A percentile compares a stretch with the other conserved stretches of the same genome.
Conservation (phyloP, 164 flowering plant genomes). For the Stephania cephalantha region DNA sequence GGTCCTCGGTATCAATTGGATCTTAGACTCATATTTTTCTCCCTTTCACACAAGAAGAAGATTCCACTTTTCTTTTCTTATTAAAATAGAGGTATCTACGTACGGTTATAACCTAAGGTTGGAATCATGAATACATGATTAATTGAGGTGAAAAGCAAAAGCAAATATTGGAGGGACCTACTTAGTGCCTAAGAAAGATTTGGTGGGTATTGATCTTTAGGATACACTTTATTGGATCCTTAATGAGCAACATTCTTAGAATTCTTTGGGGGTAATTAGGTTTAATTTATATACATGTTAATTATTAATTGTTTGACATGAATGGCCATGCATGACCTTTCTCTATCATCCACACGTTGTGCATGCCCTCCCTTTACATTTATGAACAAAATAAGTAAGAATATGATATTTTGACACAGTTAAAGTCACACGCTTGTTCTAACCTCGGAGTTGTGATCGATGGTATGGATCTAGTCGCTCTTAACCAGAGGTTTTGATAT, state of each 20-base stretch:
- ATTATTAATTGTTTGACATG: slow-evolving; percentile 4
- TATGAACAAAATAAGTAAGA: too few species aligned
- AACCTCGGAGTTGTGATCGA: too few species aligned
- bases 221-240: slow-evolving; percentile 2
- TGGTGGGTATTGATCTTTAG: not conserved
- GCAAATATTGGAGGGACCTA: not conserved
- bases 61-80: not conserved
- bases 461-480: too few species aligned
- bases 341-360: slow-evolving; percentile 10
- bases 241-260: slow-evolving; percentile 14
- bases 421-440: too few species aligned
- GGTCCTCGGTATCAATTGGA: not conserved
- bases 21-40: too few species aligned
- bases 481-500: too few species aligned
- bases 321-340: not conserved
- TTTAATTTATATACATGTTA: not conserved
- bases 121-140: slow-evolving; percentile 16
- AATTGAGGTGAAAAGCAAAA: not conserved
- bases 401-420: too few species aligned
- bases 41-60: not conserved
- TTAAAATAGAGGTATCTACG: not conserved
- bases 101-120: slow-evolving; percentile 3
- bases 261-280: slow-evolving; percentile 3
- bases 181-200: not conserved
- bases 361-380: not conserved